Percentiles rank a stretch among this genome's conserved stretches.
Evolutionary conservation across 805 yeast genomes (phyloP).

Genomic region (Blastobotrys parvus): DNA sequence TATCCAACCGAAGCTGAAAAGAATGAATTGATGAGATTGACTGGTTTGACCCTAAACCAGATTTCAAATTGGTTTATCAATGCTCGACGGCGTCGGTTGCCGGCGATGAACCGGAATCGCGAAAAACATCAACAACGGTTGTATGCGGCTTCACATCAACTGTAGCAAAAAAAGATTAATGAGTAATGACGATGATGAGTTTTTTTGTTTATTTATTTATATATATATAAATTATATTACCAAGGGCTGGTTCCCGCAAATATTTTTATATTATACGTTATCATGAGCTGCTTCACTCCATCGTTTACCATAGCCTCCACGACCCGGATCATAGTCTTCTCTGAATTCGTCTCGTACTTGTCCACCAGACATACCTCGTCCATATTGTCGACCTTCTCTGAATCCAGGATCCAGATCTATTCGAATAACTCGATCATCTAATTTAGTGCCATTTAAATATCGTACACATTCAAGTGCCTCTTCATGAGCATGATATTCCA

Average conservation of each 20-base stretch:
- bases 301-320: slow-evolving; percentile 35
- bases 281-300: slow-evolving; percentile 10
- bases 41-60: slow-evolving; percentile 76
- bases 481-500: slow-evolving; percentile 57
- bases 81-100: slow-evolving; percentile 69
- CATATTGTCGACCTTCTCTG: slow-evolving; percentile 90
- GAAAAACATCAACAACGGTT: background rate
- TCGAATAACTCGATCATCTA: slow-evolving; percentile 73
- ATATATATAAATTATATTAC: no score
- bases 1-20: slow-evolving; percentile 79
- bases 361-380: slow-evolving; percentile 89
- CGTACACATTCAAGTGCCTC: slow-evolving; percentile 80
- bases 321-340: slow-evolving; percentile 36
- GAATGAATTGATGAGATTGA: slow-evolving; percentile 53
- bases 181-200: background rate
- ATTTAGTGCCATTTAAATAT: slow-evolving; percentile 69
- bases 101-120: slow-evolving; percentile 17
- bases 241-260: no score
- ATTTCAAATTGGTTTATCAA: slow-evolving; percentile 83
- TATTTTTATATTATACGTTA: background rate
- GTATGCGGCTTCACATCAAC: background rate
- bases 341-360: slow-evolving; percentile 69
- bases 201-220: no score
- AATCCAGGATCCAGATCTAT: slow-evolving; percentile 96
- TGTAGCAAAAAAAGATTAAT: background rate